These are phyloP conservation scores for Solanum pennellii DNA, from an alignment of 257 asterid species.

Conservation along the genomic window DNA sequence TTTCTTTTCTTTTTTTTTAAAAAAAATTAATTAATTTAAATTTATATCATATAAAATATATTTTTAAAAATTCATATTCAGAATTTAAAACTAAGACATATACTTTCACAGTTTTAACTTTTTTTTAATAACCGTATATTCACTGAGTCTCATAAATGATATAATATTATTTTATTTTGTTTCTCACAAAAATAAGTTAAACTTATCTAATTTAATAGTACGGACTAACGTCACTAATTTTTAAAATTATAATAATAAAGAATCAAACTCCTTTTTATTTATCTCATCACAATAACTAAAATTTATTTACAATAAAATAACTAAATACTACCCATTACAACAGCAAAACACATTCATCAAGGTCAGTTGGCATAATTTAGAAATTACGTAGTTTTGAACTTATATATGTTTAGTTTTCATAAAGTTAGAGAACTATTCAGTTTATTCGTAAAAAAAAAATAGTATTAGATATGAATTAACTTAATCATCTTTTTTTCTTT, in stretches of 20 bases:
- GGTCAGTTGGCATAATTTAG: neutral
- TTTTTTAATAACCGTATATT: neutral
- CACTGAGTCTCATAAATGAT: neutral
- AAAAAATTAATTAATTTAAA: too few relatives aligned
- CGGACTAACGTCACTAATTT: neutral
- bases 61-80: too few relatives aligned
- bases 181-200: neutral
- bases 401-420: neutral
- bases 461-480: neutral
- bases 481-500: neutral
- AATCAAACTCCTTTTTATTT: neutral
- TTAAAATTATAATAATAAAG: neutral
- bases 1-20: too few relatives aligned
- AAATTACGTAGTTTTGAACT: neutral
- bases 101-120: neutral
- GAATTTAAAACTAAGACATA: neutral
- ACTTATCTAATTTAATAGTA: neutral
- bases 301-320: neutral
- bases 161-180: neutral
- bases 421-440: neutral
- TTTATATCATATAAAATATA: too few relatives aligned
- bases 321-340: neutral
- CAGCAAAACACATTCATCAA: neutral
- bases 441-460: neutral
- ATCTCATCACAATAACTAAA: neutral